Conservation (phyloP, 2,329 filamentous ascomycete species). For the Arthrobotrys conoides region DNA sequence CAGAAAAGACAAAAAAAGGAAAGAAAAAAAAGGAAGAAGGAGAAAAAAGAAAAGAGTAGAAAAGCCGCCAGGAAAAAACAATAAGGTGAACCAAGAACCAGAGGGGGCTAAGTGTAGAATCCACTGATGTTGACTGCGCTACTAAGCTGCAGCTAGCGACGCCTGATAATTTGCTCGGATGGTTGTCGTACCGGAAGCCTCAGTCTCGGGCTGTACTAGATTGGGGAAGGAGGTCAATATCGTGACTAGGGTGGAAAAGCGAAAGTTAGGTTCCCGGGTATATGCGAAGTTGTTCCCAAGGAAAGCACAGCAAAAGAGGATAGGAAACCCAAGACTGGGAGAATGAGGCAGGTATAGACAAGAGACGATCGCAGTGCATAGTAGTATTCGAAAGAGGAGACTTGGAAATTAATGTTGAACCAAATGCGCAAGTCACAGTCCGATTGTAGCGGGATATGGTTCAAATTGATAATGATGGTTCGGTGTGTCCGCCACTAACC, state of each 20-base stretch:
- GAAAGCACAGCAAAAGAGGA: conserved; percentile 20
- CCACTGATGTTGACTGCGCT: conserved; percentile 47
- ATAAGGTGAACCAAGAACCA: conserved; percentile 48
- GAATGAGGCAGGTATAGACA: conserved; percentile 4
- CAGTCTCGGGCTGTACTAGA: conserved; percentile 36
- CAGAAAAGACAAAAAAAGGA: conserved; percentile 17
- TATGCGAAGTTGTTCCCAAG: conserved; percentile 44
- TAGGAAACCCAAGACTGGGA: conserved; percentile 3
- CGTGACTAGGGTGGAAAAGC: conserved; percentile 45
- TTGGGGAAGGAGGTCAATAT: conserved; percentile 57
- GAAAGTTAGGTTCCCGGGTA: conserved; percentile 57
- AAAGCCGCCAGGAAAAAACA: conserved; percentile 33
- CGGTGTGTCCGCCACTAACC: conserved; percentile 52
- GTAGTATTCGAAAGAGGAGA: conserved; percentile 14
- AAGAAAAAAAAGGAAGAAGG: neutral
- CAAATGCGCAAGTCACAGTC: conserved; percentile 57
- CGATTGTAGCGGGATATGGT: conserved; percentile 50
- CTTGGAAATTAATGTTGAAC: conserved; percentile 47
- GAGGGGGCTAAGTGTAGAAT: conserved; percentile 49
- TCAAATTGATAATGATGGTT: conserved; percentile 58
- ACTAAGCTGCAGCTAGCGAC: conserved; percentile 55
- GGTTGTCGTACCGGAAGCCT: conserved; percentile 57
- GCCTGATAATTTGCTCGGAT: conserved; percentile 61
- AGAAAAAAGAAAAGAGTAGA: conserved; percentile 29
- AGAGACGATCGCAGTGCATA: conserved; percentile 33